Base-by-base conservation (phyloP, 257 asterid species). In the Jacaranda copaia region DNA sequence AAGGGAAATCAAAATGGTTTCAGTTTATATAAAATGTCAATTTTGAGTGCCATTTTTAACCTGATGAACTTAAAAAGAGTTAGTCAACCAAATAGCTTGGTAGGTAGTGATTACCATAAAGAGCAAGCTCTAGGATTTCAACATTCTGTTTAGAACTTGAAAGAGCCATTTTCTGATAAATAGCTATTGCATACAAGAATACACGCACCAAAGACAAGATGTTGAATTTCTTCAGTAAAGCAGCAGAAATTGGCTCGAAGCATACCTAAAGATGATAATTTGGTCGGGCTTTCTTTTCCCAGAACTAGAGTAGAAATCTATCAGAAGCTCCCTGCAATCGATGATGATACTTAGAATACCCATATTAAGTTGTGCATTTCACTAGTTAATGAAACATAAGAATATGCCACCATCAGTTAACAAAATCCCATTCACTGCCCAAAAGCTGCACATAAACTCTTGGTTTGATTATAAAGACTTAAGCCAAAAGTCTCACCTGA, bases 231-330 rank as follows among this genome's bases (percentile, higher is more conserved):
- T 2, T n/a, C 42, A 39, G 67, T 15, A 40, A 12, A 59, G 46
- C 12, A 35, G 13, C 38, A 59, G 53, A 32, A 38, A 7, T 51
- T 15, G 64, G 68, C 53, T 73, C 55, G 18, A 52, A 12, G 15
- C 19, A 60, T 86, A 94, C 97, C 97, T 89, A 85, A 94, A 94
- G 12, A 94, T 89, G 79, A 94, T 89, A 1, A 94, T 92, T 46
- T 92, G 97, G 0, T 90, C 93, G 3, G 98, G 98, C 89, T 94
- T 94, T 78, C 94, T 85, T 75, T 89, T 88, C 8, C 85, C 91
- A 5, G 97, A 92, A 79, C 96, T 92, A 5, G 55, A 69, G 75
- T 92, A 92, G 86, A 89, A 94, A 76, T 94, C 97, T 1, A 92
- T 32, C 46, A 94, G 81, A 62, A 85, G 89, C 73, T 94, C 98